Conservation (phyloP, 805 yeast species). For the Wickerhamiella parazyma region DNA sequence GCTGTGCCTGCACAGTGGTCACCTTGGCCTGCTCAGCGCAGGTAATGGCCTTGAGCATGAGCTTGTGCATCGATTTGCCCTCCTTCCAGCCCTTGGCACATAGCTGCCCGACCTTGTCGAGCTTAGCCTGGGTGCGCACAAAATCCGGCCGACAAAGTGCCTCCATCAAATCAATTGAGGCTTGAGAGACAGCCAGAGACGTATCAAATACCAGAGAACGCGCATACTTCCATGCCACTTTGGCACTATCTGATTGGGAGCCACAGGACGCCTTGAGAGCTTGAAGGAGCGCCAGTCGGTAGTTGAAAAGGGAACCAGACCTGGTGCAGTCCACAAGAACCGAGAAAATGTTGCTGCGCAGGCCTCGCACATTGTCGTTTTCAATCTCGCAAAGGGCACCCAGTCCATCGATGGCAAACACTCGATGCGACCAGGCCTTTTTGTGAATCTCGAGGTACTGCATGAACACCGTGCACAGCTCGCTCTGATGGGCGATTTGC, state of each 20-base stretch:
- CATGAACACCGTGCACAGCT: conserved; percentile 2
- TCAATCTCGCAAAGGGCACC: conserved; percentile 4
- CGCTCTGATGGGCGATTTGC: conserved; percentile 2
- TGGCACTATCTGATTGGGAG: conserved; percentile 22
- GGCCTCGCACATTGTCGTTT: conserved; percentile 14
- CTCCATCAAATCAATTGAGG: conserved; percentile 22
- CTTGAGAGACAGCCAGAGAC: conserved; percentile 22
- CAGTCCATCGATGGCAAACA: conserved; percentile 3
- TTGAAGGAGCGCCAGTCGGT: conserved; percentile 16
- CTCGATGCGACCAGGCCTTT: conserved; percentile 4
- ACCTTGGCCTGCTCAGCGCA: neutral
- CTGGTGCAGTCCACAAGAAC: conserved; percentile 14
- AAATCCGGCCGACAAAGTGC: conserved; percentile 18
- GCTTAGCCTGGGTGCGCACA: conserved; percentile 19
- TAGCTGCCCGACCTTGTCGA: conserved; percentile 20
- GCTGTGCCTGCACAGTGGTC: neutral
- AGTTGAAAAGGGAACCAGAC: conserved; percentile 11
- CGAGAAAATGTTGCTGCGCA: conserved; percentile 15
- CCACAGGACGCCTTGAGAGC: conserved; percentile 9
- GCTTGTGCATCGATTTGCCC: neutral
- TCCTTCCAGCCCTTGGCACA: conserved; percentile 15
- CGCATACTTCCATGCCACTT: conserved; percentile 25
- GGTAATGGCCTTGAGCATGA: neutral
- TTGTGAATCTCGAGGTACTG: conserved; percentile 7
- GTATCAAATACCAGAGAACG: conserved; percentile 19